A percentile compares a stretch with the other conserved stretches of the same genome.
phyloP scores from a whole-genome alignment of 805 yeast species.

The Candida oleophila region DNA sequence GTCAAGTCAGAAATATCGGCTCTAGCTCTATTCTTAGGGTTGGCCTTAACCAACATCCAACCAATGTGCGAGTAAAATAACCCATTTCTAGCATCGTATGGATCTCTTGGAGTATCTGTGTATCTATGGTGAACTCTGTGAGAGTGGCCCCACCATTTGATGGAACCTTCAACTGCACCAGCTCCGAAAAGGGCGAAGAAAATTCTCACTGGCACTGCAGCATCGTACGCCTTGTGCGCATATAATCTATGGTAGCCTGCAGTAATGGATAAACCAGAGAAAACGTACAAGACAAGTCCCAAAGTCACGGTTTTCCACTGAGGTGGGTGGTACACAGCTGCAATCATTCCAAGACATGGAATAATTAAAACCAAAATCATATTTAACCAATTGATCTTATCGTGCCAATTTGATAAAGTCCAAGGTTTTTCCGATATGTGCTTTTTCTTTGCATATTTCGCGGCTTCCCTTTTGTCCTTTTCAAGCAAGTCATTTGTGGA shows the following conservation, averaged over 20 bases:
- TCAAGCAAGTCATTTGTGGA: conserved; percentile 44
- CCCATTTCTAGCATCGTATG: conserved; percentile 79
- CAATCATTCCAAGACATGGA: conserved; percentile 54
- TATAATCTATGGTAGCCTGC: conserved; percentile 83
- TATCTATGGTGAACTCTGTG: conserved; percentile 87
- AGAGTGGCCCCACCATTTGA: conserved; percentile 87
- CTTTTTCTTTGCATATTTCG: conserved; percentile 35
- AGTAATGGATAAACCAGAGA: conserved; percentile 75
- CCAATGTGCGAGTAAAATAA: conserved; percentile 85
- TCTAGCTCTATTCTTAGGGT: conserved; percentile 78
- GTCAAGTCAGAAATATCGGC: conserved; percentile 79
- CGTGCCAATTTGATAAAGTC: conserved; percentile 69
- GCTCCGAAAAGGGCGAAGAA: conserved; percentile 79
- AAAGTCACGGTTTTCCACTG: conserved; percentile 51
- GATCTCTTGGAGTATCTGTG: conserved; percentile 81
- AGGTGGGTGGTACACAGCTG: conserved; percentile 49
- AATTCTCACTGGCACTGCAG: conserved; percentile 56
- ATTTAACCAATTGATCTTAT: conserved; percentile 79
- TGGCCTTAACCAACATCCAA: conserved; percentile 80
- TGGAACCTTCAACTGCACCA: conserved; percentile 79
- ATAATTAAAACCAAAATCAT: conserved; percentile 59
- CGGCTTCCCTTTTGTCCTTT: conserved; percentile 37
- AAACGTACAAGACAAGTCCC: conserved; percentile 50
- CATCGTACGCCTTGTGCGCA: conserved; percentile 74
- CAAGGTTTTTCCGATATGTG: conserved; percentile 81